These are phyloP conservation scores for Nepenthes gracilis DNA, from an alignment of 148 eudicot species.

Conservation along the genomic window DNA sequence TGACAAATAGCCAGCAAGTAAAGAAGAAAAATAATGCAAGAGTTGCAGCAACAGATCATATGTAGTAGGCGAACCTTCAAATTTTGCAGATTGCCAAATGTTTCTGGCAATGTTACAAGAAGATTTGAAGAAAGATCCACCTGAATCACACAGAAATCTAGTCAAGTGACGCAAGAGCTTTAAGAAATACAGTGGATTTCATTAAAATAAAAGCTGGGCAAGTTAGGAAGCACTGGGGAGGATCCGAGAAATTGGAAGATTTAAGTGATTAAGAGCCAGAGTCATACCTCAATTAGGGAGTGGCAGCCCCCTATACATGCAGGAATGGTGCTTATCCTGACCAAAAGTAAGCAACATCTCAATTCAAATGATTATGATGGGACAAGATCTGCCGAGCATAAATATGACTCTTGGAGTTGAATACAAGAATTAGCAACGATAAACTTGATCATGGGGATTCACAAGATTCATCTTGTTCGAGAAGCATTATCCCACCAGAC, in stretches of 20 bases:
- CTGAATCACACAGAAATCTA: constrained; percentile 27
- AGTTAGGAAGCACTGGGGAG: not conserved
- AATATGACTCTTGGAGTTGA: not conserved
- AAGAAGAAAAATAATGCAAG: not conserved
- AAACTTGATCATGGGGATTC: too few species aligned
- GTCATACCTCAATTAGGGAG: constrained; percentile 62
- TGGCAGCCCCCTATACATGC: constrained; percentile 56
- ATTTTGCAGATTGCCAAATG: constrained; percentile 50
- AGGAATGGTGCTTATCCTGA: constrained; percentile 51
- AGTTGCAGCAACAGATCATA: not conserved
- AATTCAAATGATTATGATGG: constrained; percentile 1
- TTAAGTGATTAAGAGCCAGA: not conserved
- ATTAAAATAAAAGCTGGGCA: too few species aligned
- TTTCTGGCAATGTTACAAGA: constrained; percentile 55
- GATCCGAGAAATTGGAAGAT: not conserved
- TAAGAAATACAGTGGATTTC: not conserved
- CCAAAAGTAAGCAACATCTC: constrained; percentile 5
- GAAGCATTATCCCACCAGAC: not conserved
- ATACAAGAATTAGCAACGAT: not conserved
- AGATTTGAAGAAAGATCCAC: constrained; percentile 89
- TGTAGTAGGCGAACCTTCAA: constrained; percentile 45
- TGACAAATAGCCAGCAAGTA: too few species aligned
- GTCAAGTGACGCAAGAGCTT: not conserved
- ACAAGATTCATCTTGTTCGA: not conserved
- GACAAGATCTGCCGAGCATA: not conserved